phyloP scores from a whole-genome alignment of 306 rosid genomes.

The Morella rubra region DNA sequence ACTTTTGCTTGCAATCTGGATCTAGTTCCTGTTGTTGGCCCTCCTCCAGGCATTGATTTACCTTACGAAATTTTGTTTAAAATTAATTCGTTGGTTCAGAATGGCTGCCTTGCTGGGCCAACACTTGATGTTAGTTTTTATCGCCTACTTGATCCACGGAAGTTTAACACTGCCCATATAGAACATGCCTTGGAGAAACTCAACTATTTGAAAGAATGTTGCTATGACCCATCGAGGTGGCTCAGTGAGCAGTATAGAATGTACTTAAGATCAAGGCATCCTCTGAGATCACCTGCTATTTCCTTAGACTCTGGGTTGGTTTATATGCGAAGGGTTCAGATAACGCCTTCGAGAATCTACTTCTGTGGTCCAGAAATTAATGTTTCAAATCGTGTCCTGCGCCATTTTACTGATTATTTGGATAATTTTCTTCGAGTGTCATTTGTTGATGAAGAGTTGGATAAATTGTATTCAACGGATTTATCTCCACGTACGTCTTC shows the following conservation, averaged over 20 bases:
- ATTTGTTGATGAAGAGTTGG: conserved; percentile 87
- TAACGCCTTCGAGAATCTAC: conserved; percentile 70
- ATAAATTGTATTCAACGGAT: conserved; percentile 58
- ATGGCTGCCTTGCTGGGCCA: conserved; percentile 67
- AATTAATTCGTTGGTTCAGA: conserved; percentile 64
- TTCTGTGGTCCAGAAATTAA: conserved; percentile 77
- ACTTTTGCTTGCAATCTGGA: conserved; percentile 41
- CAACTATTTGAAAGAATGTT: conserved; percentile 50
- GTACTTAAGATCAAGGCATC: conserved; percentile 31
- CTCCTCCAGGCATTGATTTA: conserved; percentile 51
- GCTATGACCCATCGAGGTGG: conserved; percentile 72
- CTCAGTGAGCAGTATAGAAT: conserved; percentile 47
- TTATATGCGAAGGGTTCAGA: conserved; percentile 68
- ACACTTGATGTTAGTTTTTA: conserved; percentile 51
- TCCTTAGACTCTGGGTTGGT: conserved; percentile 68
- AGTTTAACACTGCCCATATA: conserved; percentile 28
- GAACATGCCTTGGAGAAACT: conserved; percentile 65
- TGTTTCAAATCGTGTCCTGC: conserved; percentile 85
- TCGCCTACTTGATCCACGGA: conserved; percentile 56
- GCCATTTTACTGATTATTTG: conserved; percentile 34
- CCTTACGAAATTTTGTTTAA: conserved; percentile 67
- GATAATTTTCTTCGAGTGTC: conserved; percentile 81
- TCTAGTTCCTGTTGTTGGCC: conserved; percentile 62
- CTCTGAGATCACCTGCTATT: conserved; percentile 42
- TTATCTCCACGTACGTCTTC: conserved; percentile 53